These are phyloP conservation scores for Tetrapisispora fleetii DNA, from an alignment of 805 yeast species.

Conservation along the genomic window DNA sequence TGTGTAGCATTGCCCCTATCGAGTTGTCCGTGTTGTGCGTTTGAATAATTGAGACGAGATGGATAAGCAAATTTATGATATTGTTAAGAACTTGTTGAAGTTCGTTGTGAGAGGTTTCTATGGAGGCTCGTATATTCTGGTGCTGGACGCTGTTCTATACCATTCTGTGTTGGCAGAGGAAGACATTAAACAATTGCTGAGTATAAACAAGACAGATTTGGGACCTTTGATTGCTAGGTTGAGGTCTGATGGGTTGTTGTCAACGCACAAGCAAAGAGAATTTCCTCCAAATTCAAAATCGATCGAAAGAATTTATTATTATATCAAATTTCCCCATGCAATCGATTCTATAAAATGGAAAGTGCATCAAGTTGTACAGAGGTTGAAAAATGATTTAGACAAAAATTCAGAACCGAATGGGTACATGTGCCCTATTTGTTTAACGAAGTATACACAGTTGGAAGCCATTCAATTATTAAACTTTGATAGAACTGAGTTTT, in stretches of 20 bases:
- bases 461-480: constrained; percentile 80
- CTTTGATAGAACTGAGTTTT: constrained; percentile 69
- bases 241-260: constrained; percentile 73
- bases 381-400: constrained; percentile 71
- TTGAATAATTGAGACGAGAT: constrained; percentile 5
- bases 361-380: constrained; percentile 73
- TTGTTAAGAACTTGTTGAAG: constrained; percentile 44
- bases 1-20: no score
- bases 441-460: constrained; percentile 67
- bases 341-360: constrained; percentile 96
- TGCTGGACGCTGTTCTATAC: constrained; percentile 75
- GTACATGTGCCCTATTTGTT: constrained; percentile 80
- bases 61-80: constrained; percentile 34
- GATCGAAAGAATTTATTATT: constrained; percentile 71
- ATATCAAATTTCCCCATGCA: constrained; percentile 83
- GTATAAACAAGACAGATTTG: constrained; percentile 78
- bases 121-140: constrained; percentile 69
- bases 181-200: constrained; percentile 70
- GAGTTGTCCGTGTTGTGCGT: no score
- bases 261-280: constrained; percentile 62
- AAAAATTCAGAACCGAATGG: constrained; percentile 89
- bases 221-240: constrained; percentile 72
- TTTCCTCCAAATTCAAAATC: constrained; percentile 56
- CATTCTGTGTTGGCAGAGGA: constrained; percentile 91
- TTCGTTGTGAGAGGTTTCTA: constrained; percentile 84